Percentiles rank a stretch among this genome's conserved stretches.
Conservation (phyloP, 2,329 filamentous ascomycete species). For the Fusarium sp. region DNA sequence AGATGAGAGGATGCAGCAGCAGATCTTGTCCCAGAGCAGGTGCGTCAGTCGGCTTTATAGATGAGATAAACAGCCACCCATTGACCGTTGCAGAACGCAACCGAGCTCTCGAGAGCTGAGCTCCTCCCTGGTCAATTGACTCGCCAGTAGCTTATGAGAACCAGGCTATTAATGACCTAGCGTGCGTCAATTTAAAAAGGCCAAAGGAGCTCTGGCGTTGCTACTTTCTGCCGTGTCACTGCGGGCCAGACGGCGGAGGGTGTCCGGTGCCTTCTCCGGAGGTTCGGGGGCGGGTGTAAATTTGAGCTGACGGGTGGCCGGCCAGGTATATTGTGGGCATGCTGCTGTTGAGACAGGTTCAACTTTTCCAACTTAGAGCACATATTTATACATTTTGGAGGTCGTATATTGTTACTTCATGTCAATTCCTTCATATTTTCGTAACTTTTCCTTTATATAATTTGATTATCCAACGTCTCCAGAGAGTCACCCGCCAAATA, state of each 20-base stretch:
- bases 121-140: background rate
- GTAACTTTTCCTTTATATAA: background rate
- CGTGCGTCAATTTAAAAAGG: conserved; percentile 35
- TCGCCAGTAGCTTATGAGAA: conserved; percentile 10
- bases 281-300: conserved; percentile 34
- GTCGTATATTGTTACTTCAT: accelerated
- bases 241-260: background rate
- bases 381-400: too few species aligned
- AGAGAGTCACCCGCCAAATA: background rate
- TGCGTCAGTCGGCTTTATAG: conserved; percentile 30
- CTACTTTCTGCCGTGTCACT: conserved; percentile 17
- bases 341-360: background rate
- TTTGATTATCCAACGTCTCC: background rate
- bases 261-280: conserved; percentile 20
- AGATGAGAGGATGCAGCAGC: background rate
- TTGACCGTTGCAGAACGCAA: conserved; percentile 8
- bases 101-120: conserved; percentile 3
- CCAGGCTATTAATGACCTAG: conserved; percentile 25
- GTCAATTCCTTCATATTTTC: background rate
- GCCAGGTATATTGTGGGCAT: background rate
- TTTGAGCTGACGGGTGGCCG: conserved; percentile 23
- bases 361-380: background rate
- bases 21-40: background rate
- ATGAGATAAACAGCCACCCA: conserved; percentile 3
- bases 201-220: conserved; percentile 12